phyloP scores from a whole-genome alignment of 176 grass and related monocot genomes.

The Bothriochloa decipiens region DNA sequence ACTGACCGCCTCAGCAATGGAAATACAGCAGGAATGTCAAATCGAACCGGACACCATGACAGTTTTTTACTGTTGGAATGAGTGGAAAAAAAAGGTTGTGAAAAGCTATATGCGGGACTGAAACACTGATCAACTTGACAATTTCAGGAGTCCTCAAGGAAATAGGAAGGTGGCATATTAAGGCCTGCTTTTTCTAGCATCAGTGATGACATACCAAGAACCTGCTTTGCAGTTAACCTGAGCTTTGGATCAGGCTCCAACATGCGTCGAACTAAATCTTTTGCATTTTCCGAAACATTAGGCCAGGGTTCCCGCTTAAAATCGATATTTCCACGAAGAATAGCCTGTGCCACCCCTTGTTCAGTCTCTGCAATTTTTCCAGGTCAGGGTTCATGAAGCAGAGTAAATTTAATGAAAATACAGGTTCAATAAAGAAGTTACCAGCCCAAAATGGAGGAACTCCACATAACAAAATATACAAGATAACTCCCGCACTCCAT shows the following conservation, averaged over 20 bases:
- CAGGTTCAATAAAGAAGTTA: constrained; percentile 39
- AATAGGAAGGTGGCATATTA: constrained; percentile 13
- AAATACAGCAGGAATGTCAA: constrained; percentile 3
- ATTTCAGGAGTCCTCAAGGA: neutral
- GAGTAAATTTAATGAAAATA: constrained; percentile 31
- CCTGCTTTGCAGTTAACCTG: constrained; percentile 94
- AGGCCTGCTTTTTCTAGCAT: neutral
- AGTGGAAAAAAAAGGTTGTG: neutral
- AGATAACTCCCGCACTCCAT: constrained; percentile 97
- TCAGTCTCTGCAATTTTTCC: constrained; percentile 82
- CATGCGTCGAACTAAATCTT: constrained; percentile 91
- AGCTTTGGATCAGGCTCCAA: constrained; percentile 94
- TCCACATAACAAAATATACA: constrained; percentile 96
- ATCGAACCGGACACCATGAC: constrained; percentile 17
- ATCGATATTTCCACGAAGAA: constrained; percentile 93
- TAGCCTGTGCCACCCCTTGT: constrained; percentile 97
- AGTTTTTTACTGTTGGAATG: constrained; percentile 2
- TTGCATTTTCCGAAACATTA: constrained; percentile 98
- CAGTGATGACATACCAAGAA: constrained; percentile 66
- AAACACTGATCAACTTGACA: neutral
- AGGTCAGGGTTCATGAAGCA: constrained; percentile 23
- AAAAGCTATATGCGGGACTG: neutral
- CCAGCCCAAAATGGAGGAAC: constrained; percentile 99
- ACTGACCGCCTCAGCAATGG: neutral
- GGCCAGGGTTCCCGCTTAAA: constrained; percentile 98